A percentile compares a stretch with the other conserved stretches of the same genome.
These are phyloP conservation scores for Dactylis glomerata DNA, from an alignment of 176 grass and related monocot species.

Conservation along the genomic window DNA sequence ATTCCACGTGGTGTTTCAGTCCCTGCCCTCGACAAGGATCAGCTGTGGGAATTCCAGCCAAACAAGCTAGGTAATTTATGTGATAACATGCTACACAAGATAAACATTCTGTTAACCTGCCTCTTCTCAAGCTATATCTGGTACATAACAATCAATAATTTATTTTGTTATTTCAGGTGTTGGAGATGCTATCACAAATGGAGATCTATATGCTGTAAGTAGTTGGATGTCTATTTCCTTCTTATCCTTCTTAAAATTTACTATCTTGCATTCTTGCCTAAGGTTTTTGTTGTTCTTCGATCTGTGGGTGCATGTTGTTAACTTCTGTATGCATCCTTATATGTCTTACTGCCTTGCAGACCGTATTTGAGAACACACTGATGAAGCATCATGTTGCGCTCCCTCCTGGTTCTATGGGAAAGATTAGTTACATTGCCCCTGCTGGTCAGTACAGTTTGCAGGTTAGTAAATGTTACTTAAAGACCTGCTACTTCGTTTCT, in stretches of 20 bases:
- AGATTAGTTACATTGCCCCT: conserved; percentile 64
- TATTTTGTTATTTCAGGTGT: conserved; percentile 50
- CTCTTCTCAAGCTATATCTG: not conserved
- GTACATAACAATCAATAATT: conserved; percentile 12
- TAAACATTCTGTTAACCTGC: not conserved
- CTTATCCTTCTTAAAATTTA: conserved; percentile 2
- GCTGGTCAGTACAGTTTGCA: conserved; percentile 69
- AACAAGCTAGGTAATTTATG: conserved; percentile 53
- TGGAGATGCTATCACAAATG: conserved; percentile 65
- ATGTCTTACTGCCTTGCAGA: conserved; percentile 34
- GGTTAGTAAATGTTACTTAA: conserved; percentile 38
- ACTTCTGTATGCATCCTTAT: conserved; percentile 1
- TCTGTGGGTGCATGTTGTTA: not conserved
- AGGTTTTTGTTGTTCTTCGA: not conserved
- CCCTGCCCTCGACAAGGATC: conserved; percentile 84
- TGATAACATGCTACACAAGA: conserved; percentile 15
- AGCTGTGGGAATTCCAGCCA: conserved; percentile 71
- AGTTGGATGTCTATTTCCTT: not conserved
- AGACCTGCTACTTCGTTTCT: not conserved
- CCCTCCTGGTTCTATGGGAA: conserved; percentile 81
- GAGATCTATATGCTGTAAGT: conserved; percentile 85
- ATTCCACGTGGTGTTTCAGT: conserved; percentile 85
- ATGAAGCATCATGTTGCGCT: conserved; percentile 64
- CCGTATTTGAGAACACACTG: conserved; percentile 68
- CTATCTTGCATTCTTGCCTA: not conserved